Base-by-base conservation (phyloP, 306 rosid species). In the Glycine soja region DNA sequence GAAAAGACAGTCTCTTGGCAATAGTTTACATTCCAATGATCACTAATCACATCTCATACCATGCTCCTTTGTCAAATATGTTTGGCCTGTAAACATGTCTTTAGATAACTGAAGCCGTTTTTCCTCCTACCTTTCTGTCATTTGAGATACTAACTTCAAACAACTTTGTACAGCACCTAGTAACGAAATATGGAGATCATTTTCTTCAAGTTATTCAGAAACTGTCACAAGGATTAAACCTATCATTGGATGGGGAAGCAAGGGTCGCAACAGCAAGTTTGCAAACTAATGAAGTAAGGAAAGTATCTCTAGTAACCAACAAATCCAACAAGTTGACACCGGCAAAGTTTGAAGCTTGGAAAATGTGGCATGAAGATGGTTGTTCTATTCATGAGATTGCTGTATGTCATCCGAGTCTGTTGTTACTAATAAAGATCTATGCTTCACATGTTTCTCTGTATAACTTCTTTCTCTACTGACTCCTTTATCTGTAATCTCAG, bases 291-390 rank as follows among this genome's bases (percentile, higher is more conserved):
- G 48, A 14, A 38, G 70, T 36, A 4, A 83, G 81, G 76, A 90
- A 84, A 84, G 89, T 84, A 76, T 74, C 80, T 85, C 72, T 90
- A 34, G 42, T 63, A 62, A 15, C 88, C 74, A 86, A 34, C 83
- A 87, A 40, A 74, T 83, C 74, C 45, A 79, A 57, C 72, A 91
- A 85, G 77, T 75, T 94, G 80, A 30, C 84, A 6, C 86, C 93
- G 0, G 94, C 97, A 54, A 94, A 90, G 88, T 76, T 79, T 65
- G 97, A 91, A 48, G 93, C 97, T 53, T 94, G 97, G 97, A 92
- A 82, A 88, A 88, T 88, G 97, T 94, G 97, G 96, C 93, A 88
- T 43, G 87, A 92, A 71, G 94, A 94, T 50, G 91, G 97, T 54
- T 81, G 86, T 78, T 90, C 94, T 65, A 72, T 92, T 76, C 83